Evolutionary conservation across 2,329 filamentous ascomycete species (phyloP), one percentile per base, ranked within the genome.

Genomic region (Fusarium anthophilum): DNA sequence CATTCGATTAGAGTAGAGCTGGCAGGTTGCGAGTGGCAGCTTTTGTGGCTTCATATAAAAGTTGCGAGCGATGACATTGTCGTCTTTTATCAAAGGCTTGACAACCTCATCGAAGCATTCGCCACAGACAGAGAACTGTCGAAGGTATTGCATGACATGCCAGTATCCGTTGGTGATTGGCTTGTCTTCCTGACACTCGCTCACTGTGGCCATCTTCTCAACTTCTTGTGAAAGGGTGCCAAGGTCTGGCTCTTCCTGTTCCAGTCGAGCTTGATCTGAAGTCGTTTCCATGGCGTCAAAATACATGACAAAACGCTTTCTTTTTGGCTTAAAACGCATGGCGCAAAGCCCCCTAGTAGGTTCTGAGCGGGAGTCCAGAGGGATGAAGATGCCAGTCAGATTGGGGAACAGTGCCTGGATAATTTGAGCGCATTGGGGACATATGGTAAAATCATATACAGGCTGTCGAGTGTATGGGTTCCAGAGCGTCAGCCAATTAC

Each of bases 31-130:
- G 75, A 85, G 82, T 0, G 85, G 80, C 10, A 92, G 82, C 18
- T 87, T 86, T 72, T 90, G 88, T 30, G 90, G 86, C 20, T 89
- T 86, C 63, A 87, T 86, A 71, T 89, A 90, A 75, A 96, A 93
- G 73, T 91, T 89, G 24, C 87, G 84, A 15, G 92, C 91, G 30
- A 95, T 85, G 2, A 88, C 83, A 45, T 83, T 83, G 59, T 83
- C 81, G 22, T 87, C 84, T 37, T 87, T 84, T 4, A 91, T 83
- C 57, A 90, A 85, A 2, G 95, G 94, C 82, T 89, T 90, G n/a
- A 98, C 90, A 2, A 94, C 89, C 28, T 94, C 91, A 22, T 94
- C 89, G 80, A 93, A 98, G 81, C 95, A 98, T 81, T 96, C 94
- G 73, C 93, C 91, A 82, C 95, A 98, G 8, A 97, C 92, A 2